phyloP scores from a whole-genome alignment of 306 rosid species.

The Crotalaria pallida region DNA sequence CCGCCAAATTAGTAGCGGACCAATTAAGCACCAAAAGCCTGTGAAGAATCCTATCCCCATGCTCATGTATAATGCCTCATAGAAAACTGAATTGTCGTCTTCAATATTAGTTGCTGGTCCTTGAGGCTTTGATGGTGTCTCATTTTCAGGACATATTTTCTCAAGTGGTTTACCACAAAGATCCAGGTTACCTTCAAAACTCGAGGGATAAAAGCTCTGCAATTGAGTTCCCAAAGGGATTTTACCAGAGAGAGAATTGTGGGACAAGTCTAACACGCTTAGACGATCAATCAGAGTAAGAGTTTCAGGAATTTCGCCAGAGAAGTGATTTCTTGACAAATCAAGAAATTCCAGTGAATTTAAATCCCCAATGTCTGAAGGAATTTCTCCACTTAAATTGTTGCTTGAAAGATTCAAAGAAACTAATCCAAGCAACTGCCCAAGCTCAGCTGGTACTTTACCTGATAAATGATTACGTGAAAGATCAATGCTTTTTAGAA shows the following conservation, averaged over 20 bases:
- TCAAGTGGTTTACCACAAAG: conserved; percentile 18
- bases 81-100: not conserved
- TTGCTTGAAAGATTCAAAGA: conserved; percentile 21
- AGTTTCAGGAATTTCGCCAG: not conserved
- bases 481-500: conserved; percentile 14
- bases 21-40: not conserved
- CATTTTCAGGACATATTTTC: not conserved
- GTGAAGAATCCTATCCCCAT: not conserved
- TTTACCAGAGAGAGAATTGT: conserved; percentile 2
- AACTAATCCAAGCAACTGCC: not conserved
- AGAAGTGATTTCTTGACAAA: conserved; percentile 17
- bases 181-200: conserved; percentile 18
- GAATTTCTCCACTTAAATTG: conserved; percentile 15
- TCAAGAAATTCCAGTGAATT: not conserved
- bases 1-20: not conserved
- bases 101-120: not conserved
- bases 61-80: not conserved
- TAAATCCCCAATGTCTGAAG: conserved; percentile 1
- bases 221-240: conserved; percentile 10
- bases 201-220: not conserved
- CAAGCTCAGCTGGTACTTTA: not conserved
- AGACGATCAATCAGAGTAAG: conserved; percentile 9
- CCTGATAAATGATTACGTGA: conserved; percentile 14
- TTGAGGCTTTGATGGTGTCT: not conserved
- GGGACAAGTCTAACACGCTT: not conserved